A percentile compares a stretch with the other conserved stretches of the same genome.
Evolutionary conservation across 140 eudicot genomes (phyloP).

Genomic region (Ambrosia hybrid): DNA sequence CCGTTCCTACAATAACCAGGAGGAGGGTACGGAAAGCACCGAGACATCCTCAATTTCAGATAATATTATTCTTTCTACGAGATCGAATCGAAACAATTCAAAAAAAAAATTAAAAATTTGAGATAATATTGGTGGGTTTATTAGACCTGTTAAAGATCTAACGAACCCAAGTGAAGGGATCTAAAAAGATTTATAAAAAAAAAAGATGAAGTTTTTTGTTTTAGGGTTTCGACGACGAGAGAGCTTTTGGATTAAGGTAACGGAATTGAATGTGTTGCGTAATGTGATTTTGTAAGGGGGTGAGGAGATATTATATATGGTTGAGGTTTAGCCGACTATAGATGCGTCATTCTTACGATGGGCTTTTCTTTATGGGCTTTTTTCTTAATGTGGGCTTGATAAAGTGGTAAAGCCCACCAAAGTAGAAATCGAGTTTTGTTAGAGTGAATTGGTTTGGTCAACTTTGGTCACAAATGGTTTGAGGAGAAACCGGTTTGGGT

Average conservation of each 20-base stretch:
- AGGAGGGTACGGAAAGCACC: conserved; percentile 87
- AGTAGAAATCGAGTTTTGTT: no score
- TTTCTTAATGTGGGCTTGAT: not conserved
- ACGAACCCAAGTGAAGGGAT: conserved; percentile 11
- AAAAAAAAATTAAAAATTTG: not conserved
- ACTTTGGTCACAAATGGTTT: no score
- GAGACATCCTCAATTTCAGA: conserved; percentile 56
- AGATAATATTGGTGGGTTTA: conserved; percentile 22
- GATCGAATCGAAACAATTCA: conserved; percentile 27
- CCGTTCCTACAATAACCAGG: conserved; percentile 66
- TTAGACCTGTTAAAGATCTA: conserved; percentile 29
- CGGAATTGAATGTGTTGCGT: conserved; percentile 23
- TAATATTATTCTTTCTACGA: conserved; percentile 7
- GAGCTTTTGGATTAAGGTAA: not conserved
- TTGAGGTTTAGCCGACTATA: conserved; percentile 27
- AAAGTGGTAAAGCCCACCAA: no score
- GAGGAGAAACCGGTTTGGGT: no score
- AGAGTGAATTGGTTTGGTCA: no score
- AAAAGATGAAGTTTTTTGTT: not conserved
- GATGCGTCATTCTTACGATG: conserved; percentile 20
- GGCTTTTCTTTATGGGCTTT: conserved; percentile 10
- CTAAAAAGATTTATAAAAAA: no score
- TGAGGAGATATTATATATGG: conserved; percentile 21
- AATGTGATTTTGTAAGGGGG: conserved; percentile 4
- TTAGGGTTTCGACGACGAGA: conserved; percentile 40